These are phyloP conservation scores for Beauveria australis DNA, from an alignment of 2,329 filamentous ascomycete genomes.

Conservation along the genomic window DNA sequence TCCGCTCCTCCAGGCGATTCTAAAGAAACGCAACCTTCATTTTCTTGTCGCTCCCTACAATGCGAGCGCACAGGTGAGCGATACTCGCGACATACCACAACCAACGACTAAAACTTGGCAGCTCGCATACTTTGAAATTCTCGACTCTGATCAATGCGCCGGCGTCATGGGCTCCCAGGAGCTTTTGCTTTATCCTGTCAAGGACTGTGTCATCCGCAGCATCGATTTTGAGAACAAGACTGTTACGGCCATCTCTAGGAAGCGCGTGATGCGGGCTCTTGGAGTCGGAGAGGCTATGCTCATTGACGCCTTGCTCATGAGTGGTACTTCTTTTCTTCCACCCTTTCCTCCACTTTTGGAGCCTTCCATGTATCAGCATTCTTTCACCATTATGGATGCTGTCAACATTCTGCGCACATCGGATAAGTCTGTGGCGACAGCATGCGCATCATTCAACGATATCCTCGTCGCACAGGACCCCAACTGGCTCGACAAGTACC, in stretches of 20 bases:
- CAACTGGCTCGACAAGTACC: slow-evolving; percentile 78
- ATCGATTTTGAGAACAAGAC: slow-evolving; percentile 62
- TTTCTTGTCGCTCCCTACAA: slow-evolving; percentile 83
- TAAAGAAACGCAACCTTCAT: slow-evolving; percentile 60
- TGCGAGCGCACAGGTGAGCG: slow-evolving; percentile 71
- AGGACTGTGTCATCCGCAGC: slow-evolving; percentile 59
- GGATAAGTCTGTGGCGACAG: slow-evolving; percentile 60
- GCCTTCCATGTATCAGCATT: slow-evolving; percentile 43
- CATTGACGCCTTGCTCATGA: slow-evolving; percentile 73
- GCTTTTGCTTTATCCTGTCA: slow-evolving; percentile 75
- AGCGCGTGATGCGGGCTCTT: slow-evolving; percentile 61
- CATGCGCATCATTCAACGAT: slow-evolving; percentile 73
- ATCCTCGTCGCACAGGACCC: slow-evolving; percentile 63
- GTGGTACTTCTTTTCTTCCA: slow-evolving; percentile 72
- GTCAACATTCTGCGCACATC: slow-evolving; percentile 65
- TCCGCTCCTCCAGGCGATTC: slow-evolving; percentile 65
- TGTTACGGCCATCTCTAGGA: slow-evolving; percentile 57
- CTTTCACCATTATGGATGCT: slow-evolving; percentile 62
- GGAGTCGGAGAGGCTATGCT: slow-evolving; percentile 63
- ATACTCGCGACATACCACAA: slow-evolving; percentile 17
- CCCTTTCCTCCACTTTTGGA: slow-evolving; percentile 71
- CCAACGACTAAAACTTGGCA: slow-evolving; percentile 26
- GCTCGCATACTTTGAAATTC: slow-evolving; percentile 70
- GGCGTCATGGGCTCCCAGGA: slow-evolving; percentile 80
- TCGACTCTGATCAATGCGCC: slow-evolving; percentile 59